Base-by-base conservation (phyloP, 805 yeast species). In the Kodamaea nitidulidarum region DNA sequence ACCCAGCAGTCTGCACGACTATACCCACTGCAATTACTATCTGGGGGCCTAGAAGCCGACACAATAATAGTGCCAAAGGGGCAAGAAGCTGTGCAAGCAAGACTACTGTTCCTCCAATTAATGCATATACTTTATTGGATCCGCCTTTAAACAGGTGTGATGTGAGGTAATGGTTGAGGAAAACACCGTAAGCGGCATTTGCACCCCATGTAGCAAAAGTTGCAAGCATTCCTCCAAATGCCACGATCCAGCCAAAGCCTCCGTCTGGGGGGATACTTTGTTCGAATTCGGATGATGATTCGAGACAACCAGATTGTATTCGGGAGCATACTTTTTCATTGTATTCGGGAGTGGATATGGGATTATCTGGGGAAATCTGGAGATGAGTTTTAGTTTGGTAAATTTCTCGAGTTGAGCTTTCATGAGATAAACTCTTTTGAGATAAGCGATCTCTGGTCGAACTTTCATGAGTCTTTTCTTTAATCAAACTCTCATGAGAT, bases 171-270 rank as follows among this genome's bases (percentile, higher is more conserved):
- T 71, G 75, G 26, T 70, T 61, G 39, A 78, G 73, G 50, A 75
- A 80, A 4, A 77, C 76, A 18, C 84, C 85, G 55, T 63, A 80
- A 2, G 76, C 64, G 29, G 79, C 75, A 41, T 75, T 74, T 59
- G 78, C 65, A 12, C 86, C 86, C 71, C 75, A 79, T 0, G 81
- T 72, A 42, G 73, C 47, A 54, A 48, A 71, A 50, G 67, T 66
- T 53, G 53, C 66, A 12, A 72, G 58, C 60, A 74, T 69, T 0
- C 67, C 65, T 14, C 74, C 76, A 3, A 75, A 56, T 0, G 78
- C 78, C 4, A 70, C 65, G 55, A 80, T 63, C 64, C 84, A 81
- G 10, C 71, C 72, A 34, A 50, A 51, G 2, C 83, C 79, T 2
- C 78, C 75, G 33, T 81, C 84, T 7, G 39, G 43, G 9, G 46